Conservation (phyloP, 2,329 filamentous ascomycete species). For the Fusarium graminum region DNA sequence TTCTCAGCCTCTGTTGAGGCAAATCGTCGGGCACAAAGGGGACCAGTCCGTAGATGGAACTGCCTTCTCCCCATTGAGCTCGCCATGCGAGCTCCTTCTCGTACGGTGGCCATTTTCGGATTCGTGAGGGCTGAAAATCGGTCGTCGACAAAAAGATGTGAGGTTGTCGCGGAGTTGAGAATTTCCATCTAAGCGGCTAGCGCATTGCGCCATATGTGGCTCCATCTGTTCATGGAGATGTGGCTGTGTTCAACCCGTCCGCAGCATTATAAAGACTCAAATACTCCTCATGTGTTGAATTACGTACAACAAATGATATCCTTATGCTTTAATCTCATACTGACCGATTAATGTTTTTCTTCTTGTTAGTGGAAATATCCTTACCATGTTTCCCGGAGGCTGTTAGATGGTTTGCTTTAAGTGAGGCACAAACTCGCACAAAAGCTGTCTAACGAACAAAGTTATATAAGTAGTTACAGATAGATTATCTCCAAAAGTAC, state of each 20-base stretch:
- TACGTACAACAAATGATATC: background rate
- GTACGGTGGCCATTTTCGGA: conserved; percentile 57
- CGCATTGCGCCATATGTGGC: conserved; percentile 43
- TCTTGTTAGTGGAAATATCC: too few species aligned
- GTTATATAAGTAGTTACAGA: too few species aligned
- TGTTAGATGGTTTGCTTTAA: too few species aligned
- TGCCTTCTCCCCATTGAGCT: conserved; percentile 51
- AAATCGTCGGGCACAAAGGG: conserved; percentile 56
- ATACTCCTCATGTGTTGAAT: background rate
- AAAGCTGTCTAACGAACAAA: too few species aligned
- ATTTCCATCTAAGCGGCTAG: conserved; percentile 52
- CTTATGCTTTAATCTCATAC: background rate
- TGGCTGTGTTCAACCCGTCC: conserved; percentile 12
- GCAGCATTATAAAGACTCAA: background rate
- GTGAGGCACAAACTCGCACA: background rate
- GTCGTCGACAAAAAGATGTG: conserved; percentile 43
- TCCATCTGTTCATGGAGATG: fast-evolving
- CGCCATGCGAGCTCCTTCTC: conserved; percentile 57
- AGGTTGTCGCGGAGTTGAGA: conserved; percentile 49
- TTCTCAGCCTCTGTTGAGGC: conserved; percentile 61
- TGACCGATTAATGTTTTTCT: background rate
- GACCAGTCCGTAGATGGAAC: conserved; percentile 44
- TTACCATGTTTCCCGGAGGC: too few species aligned
- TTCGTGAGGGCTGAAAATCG: conserved; percentile 20
- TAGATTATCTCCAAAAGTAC: too few species aligned